Conservation (phyloP, 805 yeast genomes). For the Starmerella sirachaensis region DNA sequence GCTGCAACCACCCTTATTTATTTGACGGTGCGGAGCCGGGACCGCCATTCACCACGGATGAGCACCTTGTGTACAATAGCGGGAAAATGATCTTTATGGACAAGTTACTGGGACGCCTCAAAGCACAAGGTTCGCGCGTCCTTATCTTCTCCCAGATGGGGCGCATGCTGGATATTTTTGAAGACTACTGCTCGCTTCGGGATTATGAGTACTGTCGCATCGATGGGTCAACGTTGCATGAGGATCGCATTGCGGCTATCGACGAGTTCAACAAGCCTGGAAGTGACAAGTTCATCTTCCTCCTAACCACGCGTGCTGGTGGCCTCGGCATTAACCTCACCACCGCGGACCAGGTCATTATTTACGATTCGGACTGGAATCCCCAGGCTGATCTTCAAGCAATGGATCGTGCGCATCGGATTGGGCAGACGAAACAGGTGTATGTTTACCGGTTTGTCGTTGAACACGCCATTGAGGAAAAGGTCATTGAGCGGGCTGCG, state of each 20-base stretch:
- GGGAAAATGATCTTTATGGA: slow-evolving; percentile 88
- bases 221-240: slow-evolving; percentile 89
- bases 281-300: slow-evolving; percentile 68
- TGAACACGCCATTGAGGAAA: slow-evolving; percentile 93
- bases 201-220: slow-evolving; percentile 82
- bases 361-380: slow-evolving; percentile 94
- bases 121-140: slow-evolving; percentile 75
- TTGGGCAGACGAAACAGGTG: slow-evolving; percentile 94
- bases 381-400: slow-evolving; percentile 97
- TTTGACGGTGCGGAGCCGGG: slow-evolving; percentile 99
- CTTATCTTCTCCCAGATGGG: slow-evolving; percentile 90
- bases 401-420: slow-evolving; percentile 95
- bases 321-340: slow-evolving; percentile 90
- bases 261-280: slow-evolving; percentile 79
- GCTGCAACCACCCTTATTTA: slow-evolving; percentile 93
- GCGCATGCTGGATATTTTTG: slow-evolving; percentile 75
- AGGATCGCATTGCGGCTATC: slow-evolving; percentile 81
- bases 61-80: slow-evolving; percentile 73
- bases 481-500: slow-evolving; percentile 89
- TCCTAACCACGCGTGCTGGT: slow-evolving; percentile 91
- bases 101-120: slow-evolving; percentile 60
- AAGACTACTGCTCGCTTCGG: slow-evolving; percentile 79
- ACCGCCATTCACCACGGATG: slow-evolving; percentile 93
- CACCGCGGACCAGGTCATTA: slow-evolving; percentile 76
- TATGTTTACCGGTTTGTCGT: slow-evolving; percentile 84